Evolutionary conservation across 2,329 filamentous ascomycete genomes (phyloP).

Genomic region (Arachnomyces sp.): DNA sequence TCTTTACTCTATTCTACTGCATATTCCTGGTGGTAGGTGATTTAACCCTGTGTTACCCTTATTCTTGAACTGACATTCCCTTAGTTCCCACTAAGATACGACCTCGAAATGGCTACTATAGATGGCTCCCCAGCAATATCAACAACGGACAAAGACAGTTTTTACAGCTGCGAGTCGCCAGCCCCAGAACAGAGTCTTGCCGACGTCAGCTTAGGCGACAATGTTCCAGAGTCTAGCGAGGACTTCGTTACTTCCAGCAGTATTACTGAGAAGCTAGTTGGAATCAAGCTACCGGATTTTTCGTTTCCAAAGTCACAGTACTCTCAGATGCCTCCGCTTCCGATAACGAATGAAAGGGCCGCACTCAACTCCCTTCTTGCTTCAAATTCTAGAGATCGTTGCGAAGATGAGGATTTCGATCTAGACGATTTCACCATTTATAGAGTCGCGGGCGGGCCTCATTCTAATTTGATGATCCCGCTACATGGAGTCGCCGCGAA

Average conservation of each 20-base stretch:
- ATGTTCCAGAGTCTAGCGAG: no score
- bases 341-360: constrained; percentile 20
- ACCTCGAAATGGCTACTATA: no score
- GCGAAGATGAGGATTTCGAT: constrained; percentile 34
- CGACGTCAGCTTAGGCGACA: background rate
- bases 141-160: no score
- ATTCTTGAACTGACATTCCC: no score
- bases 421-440: constrained; percentile 56
- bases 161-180: background rate
- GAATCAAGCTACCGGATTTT: constrained; percentile 10
- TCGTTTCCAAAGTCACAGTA: constrained; percentile 21
- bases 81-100: no score
- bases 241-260: background rate
- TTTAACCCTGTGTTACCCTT: no score
- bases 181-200: background rate
- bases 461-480: constrained; percentile 46
- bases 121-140: no score
- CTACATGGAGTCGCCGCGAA: constrained; percentile 47
- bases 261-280: constrained; percentile 1
- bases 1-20: no score
- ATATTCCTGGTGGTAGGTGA: no score
- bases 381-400: constrained; percentile 11
- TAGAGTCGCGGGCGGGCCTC: constrained; percentile 23
- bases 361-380: constrained; percentile 27
- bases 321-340: constrained; percentile 13